These are phyloP conservation scores for Eudorina sp. DNA, from an alignment of 139 green algal genomes.

Conservation along the genomic window DNA sequence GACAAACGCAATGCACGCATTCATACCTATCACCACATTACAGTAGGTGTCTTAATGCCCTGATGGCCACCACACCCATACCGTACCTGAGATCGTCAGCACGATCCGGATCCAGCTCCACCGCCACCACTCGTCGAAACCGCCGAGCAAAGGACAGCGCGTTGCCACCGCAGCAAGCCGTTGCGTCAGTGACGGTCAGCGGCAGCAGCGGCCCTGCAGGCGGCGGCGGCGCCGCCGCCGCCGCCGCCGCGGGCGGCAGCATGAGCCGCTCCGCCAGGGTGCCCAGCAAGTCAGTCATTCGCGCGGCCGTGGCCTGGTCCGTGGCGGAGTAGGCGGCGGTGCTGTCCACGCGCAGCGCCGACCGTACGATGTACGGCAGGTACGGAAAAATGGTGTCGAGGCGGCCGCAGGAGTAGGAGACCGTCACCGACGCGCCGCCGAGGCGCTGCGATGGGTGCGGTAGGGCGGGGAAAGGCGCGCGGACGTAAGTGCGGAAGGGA, in stretches of 20 bases:
- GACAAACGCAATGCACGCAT: too few relatives aligned
- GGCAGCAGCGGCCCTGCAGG: conserved; percentile 18
- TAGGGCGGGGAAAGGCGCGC: neutral
- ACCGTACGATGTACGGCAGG: conserved; percentile 38
- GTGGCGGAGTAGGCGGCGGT: conserved; percentile 52
- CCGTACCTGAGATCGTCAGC: conserved; percentile 30
- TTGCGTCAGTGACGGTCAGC: conserved; percentile 37
- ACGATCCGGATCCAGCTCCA: conserved; percentile 51
- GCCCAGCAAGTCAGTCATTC: conserved; percentile 37
- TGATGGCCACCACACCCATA: too few relatives aligned
- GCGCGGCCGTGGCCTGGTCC: conserved; percentile 41
- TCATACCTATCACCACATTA: too few relatives aligned
- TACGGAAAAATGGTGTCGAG: conserved; percentile 45
- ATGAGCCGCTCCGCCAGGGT: neutral
- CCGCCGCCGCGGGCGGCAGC: neutral
- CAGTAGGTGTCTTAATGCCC: too few relatives aligned
- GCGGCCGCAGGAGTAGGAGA: conserved; percentile 37
- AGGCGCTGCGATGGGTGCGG: conserved; percentile 13
- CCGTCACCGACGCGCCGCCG: neutral
- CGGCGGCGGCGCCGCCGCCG: neutral
- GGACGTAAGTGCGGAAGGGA: neutral
- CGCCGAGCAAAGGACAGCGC: conserved; percentile 28
- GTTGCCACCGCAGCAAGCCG: conserved; percentile 51
- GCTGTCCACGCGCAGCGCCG: conserved; percentile 26
- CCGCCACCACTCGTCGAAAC: conserved; percentile 32